A percentile compares a stretch with the other conserved stretches of the same genome.
phyloP scores from a whole-genome alignment of 2,329 filamentous ascomycete species.

The Lecanosticta acicola region DNA sequence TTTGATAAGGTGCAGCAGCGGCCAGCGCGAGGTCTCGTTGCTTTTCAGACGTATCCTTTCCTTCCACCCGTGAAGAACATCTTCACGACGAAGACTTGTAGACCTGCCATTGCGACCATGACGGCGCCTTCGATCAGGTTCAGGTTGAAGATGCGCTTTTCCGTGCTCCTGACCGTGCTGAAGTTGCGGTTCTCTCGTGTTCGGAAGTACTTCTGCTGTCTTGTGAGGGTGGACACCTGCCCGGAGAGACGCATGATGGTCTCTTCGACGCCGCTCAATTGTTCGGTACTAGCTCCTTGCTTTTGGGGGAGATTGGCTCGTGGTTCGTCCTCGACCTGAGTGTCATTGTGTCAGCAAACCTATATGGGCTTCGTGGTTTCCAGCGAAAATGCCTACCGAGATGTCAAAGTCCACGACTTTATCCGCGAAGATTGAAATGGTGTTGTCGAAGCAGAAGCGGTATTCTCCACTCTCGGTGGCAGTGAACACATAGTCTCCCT shows the following conservation, averaged over 20 bases:
- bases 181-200: conserved; percentile 99
- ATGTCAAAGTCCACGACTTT: conserved; percentile 99
- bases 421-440: conserved; percentile 96
- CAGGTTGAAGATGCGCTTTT: conserved; percentile 94
- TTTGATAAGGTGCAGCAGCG: conserved; percentile 5
- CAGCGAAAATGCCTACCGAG: conserved; percentile 54
- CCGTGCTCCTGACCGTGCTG: conserved; percentile 93
- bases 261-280: conserved; percentile 83
- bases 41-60: conserved; percentile 44
- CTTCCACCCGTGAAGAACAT: conserved; percentile 96
- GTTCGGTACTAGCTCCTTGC: conserved; percentile 80
- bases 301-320: conserved; percentile 78
- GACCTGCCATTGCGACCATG: conserved; percentile 88
- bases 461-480: conserved; percentile 85
- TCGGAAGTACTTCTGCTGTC: conserved; percentile 99
- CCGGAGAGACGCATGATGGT: conserved; percentile 91
- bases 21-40: conserved; percentile 6
- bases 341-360: neutral
- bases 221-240: conserved; percentile 85
- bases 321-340: conserved; percentile 81
- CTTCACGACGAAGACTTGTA: conserved; percentile 94
- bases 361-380: neutral
- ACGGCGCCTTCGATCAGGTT: conserved; percentile 86
- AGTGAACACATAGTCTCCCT: conserved; percentile 97
- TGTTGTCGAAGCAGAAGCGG: conserved; percentile 96